Conservation (phyloP, 345 rosid genomes). For the Rhodomyrtus tomentosa region DNA sequence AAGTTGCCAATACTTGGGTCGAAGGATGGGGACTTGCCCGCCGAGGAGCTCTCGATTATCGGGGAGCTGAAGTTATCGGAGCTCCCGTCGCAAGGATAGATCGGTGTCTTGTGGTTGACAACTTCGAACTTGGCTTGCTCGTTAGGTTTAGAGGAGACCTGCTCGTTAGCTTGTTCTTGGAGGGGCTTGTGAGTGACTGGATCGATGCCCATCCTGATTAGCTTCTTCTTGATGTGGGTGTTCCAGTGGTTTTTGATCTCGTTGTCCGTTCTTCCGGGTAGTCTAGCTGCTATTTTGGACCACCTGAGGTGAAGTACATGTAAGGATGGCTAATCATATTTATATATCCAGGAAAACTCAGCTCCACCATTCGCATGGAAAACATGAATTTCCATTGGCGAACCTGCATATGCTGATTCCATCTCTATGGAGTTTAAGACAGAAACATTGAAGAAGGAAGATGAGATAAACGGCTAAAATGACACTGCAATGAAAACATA, state of each 20-base stretch:
- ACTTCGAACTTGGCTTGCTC: neutral
- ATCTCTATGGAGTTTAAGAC: neutral
- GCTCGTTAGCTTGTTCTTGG: slow-evolving; percentile 2
- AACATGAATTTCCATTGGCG: neutral
- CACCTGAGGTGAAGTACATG: slow-evolving; percentile 31
- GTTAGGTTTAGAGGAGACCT: neutral
- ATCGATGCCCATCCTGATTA: slow-evolving; percentile 90
- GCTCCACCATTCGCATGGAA: neutral
- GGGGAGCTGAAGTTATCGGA: slow-evolving; percentile 9
- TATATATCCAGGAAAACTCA: neutral
- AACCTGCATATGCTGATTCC: neutral
- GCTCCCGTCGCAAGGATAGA: neutral
- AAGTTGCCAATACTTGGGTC: neutral
- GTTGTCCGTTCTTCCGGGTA: slow-evolving; percentile 94
- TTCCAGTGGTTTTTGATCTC: slow-evolving; percentile 98
- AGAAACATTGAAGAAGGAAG: neutral
- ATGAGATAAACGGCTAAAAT: neutral
- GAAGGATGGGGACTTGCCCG: slow-evolving; percentile 1
- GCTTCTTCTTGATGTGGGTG: slow-evolving; percentile 95
- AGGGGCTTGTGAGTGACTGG: slow-evolving; percentile 80
- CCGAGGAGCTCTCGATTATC: slow-evolving; percentile 15
- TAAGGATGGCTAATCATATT: neutral
- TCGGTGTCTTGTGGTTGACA: neutral
- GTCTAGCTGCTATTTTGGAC: slow-evolving; percentile 89
- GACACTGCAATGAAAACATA: neutral